Evolutionary conservation across 345 rosid genomes (phyloP), one percentile per base, ranked within the genome.

Genomic region (Arabidopsis suecica): DNA sequence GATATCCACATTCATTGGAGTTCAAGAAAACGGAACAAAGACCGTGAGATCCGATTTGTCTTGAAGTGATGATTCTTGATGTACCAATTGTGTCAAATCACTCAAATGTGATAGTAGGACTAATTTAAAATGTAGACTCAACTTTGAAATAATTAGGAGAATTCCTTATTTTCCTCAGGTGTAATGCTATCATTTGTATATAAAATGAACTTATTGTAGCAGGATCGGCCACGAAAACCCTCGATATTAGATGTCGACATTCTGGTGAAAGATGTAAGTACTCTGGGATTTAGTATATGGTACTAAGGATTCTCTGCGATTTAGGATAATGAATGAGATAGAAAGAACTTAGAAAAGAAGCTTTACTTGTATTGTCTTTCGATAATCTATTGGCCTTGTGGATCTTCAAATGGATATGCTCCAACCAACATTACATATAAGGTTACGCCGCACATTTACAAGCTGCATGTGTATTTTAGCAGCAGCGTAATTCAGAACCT

Each of bases 401-500:
- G 97, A 80, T 91, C 97, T 79, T 95, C 98, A 61, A 95, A 95
- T 51, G 99, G 98, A 84, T 92, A 92, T 5, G 91, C 93, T 74
- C 98, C 99, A 60, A 95, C 98, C 84, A 95, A 75, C 99, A 92
- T 95, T 58, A 95, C 97, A 32, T 88, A 95, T 58, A 95, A 79
- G 32, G 97, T 92, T 34, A 95, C 98, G 9, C 97, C 97, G 22
- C 99, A 95, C 99, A 83, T 92, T 98, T 20, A 96, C 98, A 80
- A 85, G 89, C 99, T 94, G 89, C 18, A 16, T 16, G 18, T 16
- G 18, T 16, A 16, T 16, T 16, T 16, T 16, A 16, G 18, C 18
- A 16, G 18, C 18, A 16, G 18, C 18, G 18, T 16, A 16, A 16
- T 16, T 16, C 18, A 16, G 18, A 16, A 16, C 18, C 18, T 16